Base-by-base conservation (phyloP, 148 eudicot species). In the Heliamphora exappendiculata region DNA sequence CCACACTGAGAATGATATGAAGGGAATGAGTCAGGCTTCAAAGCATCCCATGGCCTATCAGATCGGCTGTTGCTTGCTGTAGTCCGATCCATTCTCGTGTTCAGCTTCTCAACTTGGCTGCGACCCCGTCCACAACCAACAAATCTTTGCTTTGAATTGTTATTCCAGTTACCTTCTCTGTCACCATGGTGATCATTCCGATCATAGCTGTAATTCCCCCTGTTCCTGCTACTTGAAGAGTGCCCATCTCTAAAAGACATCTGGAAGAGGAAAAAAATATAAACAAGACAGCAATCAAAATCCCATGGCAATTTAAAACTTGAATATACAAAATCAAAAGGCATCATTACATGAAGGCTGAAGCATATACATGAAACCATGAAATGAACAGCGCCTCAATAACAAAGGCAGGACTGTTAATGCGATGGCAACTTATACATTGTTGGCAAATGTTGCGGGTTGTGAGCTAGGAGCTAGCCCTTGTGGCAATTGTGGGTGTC, bases 181-280 rank as follows among this genome's bases (percentile, higher is more conserved):
- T 84, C 87, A 54, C 74, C 77, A 33, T 81, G 79, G 50, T 82
- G 80, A 74, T 86, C 88, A 36, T 74, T 85, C 74, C 89, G 77
- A 63, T 86, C 82, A 70, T 81, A 50, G 39, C 72, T 37, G 74
- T 73, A 75, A 55, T 82, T 86, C 44, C 82, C 91, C 75, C 70
- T 82, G 60, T 82, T 82, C 79, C 88, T 86, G n/a, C 80, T 39
- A 68, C 54, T 78, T 51, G 81, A 73, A 60, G 72, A 50, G 66
- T 78, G 84, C 67, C 79, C 73, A 39, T 87, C 91, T 78, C 80
- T 77, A n/a, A 74, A 24, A 47, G 63, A 9, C 57, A 55, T 70
- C 86, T 82, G 82, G 26, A 70, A 16, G 29, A 70, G 2, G 24
- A 74, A 60, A 41, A 59, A 50, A 28, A 28, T 53, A 79, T 20